These are phyloP conservation scores for Stemphylium beticola DNA, from an alignment of 2,329 filamentous ascomycete genomes.

Conservation along the genomic window DNA sequence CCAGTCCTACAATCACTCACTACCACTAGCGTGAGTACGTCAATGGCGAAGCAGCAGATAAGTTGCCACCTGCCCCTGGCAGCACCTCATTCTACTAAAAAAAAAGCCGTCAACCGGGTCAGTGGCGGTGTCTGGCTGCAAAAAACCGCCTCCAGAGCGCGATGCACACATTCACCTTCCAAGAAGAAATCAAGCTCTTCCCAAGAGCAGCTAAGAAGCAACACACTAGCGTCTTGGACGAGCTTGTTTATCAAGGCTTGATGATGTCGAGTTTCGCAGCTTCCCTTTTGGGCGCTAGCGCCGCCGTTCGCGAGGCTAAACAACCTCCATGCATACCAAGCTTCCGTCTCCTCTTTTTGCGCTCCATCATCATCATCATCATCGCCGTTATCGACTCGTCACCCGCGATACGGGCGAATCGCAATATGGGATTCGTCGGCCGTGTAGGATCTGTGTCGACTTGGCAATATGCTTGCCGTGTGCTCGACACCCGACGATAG, in stretches of 20 bases:
- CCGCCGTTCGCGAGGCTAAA: not conserved
- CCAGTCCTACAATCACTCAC: no score
- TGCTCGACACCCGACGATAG: not conserved
- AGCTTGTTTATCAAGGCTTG: slow-evolving; percentile 16
- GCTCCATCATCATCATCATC: not conserved
- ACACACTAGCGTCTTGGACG: slow-evolving; percentile 12
- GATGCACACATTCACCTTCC: slow-evolving; percentile 10
- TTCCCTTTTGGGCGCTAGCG: slow-evolving; percentile 11
- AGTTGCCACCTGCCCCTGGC: no score
- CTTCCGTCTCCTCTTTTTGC: not conserved
- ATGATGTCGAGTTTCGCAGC: slow-evolving; percentile 10
- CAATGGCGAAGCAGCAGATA: no score
- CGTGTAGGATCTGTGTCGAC: not conserved
- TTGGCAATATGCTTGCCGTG: not conserved
- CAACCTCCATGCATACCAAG: not conserved
- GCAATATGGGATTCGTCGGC: not conserved
- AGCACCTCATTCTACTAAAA: not conserved
- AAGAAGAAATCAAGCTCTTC: slow-evolving; percentile 15
- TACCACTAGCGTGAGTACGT: no score
- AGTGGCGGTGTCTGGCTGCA: not conserved
- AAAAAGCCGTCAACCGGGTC: slow-evolving; percentile 8
- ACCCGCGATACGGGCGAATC: not conserved
- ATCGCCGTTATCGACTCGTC: not conserved
- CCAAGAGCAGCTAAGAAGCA: slow-evolving; percentile 10
- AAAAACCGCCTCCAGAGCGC: not conserved